Base-by-base conservation (phyloP, 1,284 basidiomycete genomes). In the Pyrrhoderma lamaoense region DNA sequence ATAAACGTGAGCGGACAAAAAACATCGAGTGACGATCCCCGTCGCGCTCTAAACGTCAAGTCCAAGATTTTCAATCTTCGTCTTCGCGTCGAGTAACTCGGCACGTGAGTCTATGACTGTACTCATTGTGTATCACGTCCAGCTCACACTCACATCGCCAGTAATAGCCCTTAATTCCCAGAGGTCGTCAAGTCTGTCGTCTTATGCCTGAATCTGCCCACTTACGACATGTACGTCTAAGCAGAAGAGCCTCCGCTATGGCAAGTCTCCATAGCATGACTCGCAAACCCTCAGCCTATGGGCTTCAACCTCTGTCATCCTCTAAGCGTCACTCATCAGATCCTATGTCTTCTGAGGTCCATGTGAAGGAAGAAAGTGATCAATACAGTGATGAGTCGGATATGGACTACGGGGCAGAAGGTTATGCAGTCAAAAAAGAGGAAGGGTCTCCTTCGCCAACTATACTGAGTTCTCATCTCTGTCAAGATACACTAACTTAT, bases 401-500 rank as follows among this genome's bases (percentile, higher is more conserved):
- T 8, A 43, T 9, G 16, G 45, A 40, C 13, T 51, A 55, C 39
- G 40, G 49, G 35, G 39, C 14, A 14, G 44, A 47, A 18, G 8
- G n/a, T 3, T 55, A 22, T 27, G 36, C 11, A n/a, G 22, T 48
- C 8, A 52, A 56, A 36, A 18, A 52, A 31, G 54, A 56, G 47
- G 49, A 37, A 8, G 31, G 46, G 23, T 35, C 45, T 19, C 46
- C 51, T n/a, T 56, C 54, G 22, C 54, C 54, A 3, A 5, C 38
- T 5, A 7, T 40, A 18, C 38, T 18, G 9, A 22, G n/a, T 49
- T 40, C 25, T 27, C 49, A 11, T 55, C 49, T 7, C 13, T 27
- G 25, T n/a, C 27, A 23, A 8, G 47, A 57, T 37, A 53, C 57
- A 27, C 56, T 76, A n/a, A 65, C 70, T 0, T 87, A 87, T 59